Evolutionary conservation across 225 moss, liverwort and hornwort genomes (phyloP).

Genomic region (Takakia lepidozioides): DNA sequence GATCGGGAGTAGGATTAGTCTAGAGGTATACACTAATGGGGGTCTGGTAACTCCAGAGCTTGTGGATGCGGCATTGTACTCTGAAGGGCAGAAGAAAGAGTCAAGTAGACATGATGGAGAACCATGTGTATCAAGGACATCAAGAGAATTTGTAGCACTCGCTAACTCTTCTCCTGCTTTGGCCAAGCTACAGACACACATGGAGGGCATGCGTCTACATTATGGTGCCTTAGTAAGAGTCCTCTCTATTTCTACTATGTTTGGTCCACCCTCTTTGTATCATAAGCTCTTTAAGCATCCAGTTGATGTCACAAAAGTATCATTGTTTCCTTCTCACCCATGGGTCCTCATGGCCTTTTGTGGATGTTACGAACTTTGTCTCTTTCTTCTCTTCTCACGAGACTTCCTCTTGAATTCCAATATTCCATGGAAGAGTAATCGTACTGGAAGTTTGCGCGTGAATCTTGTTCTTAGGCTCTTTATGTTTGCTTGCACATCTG

Average conservation of each 20-base stretch:
- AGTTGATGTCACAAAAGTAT: too few relatives aligned
- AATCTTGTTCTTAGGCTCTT: too few relatives aligned
- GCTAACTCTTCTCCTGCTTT: constrained; percentile 33
- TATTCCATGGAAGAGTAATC: too few relatives aligned
- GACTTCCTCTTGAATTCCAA: constrained; percentile 6
- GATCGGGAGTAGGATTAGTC: constrained; percentile 11
- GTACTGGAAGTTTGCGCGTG: too few relatives aligned
- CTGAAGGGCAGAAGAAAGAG: constrained; percentile 24
- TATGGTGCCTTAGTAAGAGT: constrained; percentile 43
- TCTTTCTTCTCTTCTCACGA: constrained; percentile 1
- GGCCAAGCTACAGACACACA: constrained; percentile 24
- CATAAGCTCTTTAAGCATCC: neutral
- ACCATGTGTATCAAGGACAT: constrained; percentile 38
- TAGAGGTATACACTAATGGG: constrained; percentile 26
- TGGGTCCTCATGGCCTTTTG: too few relatives aligned
- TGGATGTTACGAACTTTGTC: neutral
- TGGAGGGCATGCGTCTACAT: constrained; percentile 43
- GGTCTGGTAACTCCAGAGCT: constrained; percentile 22
- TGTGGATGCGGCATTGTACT: too few relatives aligned
- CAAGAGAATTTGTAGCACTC: constrained; percentile 22
- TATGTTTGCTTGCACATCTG: too few relatives aligned
- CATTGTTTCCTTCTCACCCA: too few relatives aligned
- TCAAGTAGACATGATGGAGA: constrained; percentile 37
- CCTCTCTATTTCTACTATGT: neutral
- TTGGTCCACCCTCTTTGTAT: neutral